Evolutionary conservation across 2,329 filamentous ascomycete species (phyloP).

Genomic region (Moelleriella libera): DNA sequence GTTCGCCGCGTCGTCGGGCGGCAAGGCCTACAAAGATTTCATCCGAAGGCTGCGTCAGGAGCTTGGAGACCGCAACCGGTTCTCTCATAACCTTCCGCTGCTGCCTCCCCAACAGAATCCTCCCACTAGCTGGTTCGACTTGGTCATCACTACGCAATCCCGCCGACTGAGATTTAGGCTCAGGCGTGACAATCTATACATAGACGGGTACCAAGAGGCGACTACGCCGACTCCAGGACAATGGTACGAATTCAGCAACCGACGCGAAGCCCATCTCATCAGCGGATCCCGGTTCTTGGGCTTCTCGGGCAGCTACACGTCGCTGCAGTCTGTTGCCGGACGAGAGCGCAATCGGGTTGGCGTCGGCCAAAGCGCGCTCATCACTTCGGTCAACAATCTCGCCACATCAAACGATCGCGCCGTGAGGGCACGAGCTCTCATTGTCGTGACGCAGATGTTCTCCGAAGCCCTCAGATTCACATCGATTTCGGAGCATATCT

Average conservation of each 20-base stretch:
- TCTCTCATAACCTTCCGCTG: not conserved
- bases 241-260: not conserved
- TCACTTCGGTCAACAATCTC: not conserved
- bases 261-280: not conserved
- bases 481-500: not conserved
- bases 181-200: not conserved
- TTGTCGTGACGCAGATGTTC: not conserved
- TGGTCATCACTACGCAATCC: not conserved
- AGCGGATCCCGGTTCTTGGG: not conserved
- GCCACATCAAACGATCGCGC: not conserved
- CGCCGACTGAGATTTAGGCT: not conserved
- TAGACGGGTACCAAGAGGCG: not conserved
- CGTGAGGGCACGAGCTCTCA: not conserved
- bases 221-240: not conserved
- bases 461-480: not conserved
- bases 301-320: not conserved
- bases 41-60: not conserved
- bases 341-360: not conserved
- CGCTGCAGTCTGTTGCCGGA: not conserved
- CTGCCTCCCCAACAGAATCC: not conserved
- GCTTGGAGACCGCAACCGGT: not conserved
- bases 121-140: not conserved
- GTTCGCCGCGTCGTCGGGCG: not conserved
- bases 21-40: not conserved
- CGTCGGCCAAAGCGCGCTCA: not conserved